phyloP scores from a whole-genome alignment of 1,139 yeast genomes.

The Sugiyamaella novakii region DNA sequence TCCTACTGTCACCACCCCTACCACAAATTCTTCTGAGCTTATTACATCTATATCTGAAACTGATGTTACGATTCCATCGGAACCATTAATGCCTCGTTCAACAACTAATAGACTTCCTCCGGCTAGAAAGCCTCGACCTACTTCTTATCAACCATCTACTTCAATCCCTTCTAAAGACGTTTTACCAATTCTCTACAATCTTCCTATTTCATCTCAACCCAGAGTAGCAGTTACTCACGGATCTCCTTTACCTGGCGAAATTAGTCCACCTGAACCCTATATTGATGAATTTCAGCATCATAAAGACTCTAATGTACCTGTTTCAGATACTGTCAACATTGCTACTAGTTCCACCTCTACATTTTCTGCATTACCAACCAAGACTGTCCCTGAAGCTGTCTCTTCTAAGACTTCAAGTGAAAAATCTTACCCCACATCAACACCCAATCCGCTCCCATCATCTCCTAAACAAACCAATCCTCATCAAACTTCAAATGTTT shows the following conservation, averaged over 20 bases:
- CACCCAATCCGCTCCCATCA: too few species aligned
- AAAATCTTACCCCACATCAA: too few species aligned
- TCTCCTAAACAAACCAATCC: neutral
- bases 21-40: constrained; percentile 16
- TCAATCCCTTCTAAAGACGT: constrained; percentile 17
- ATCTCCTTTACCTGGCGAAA: constrained; percentile 43
- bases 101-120: constrained; percentile 34
- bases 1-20: neutral
- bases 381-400: neutral
- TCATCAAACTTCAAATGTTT: neutral
- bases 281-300: neutral
- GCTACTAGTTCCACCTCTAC: constrained; percentile 3
- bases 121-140: constrained; percentile 44
- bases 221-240: constrained; percentile 42
- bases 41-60: constrained; percentile 25
- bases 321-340: constrained; percentile 10
- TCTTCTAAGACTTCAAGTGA: neutral
- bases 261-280: constrained; percentile 27
- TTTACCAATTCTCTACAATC: constrained; percentile 23
- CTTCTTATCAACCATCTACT: constrained; percentile 42
- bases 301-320: constrained; percentile 15
- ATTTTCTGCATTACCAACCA: neutral
- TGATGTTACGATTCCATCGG: constrained; percentile 23
- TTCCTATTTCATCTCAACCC: constrained; percentile 40
- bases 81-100: constrained; percentile 4